Base-by-base conservation (phyloP, 306 rosid genomes). In the Parietaria judaica region DNA sequence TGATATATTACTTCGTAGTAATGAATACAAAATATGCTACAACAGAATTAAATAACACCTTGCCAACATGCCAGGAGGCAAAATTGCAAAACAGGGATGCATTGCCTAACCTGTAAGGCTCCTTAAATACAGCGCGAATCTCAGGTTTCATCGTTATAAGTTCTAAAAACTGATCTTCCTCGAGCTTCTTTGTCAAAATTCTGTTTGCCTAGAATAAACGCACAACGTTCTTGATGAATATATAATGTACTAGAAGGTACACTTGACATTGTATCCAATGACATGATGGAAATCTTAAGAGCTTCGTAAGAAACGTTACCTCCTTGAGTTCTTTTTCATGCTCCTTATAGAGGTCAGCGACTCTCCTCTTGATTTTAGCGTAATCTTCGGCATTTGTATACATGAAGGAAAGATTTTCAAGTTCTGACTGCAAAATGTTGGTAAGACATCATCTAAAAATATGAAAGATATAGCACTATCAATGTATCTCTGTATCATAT, bases 321-420 rank as follows among this genome's bases (percentile, higher is more conserved):
- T 86, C 99, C 76, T 70, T 71, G 71, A 94, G 78, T 79, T 94
- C 99, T 81, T 88, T 88, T 77, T 88, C 99, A 11, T 88, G 97
- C 63, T 88, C 94, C 81, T 86, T 88, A 77, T 73, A 82, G 47
- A 88, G 79, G 55, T 84, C 95, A 9, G 89, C 86, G 55, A 80
- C 94, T 76, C 96, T 88, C 74, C 94, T 84, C 81, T 83, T 94
- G 71, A 86, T 81, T 73, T 82, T 86, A 55, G 99, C 92, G 78
- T 86, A 88, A 71, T 88, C 99, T 88, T 94, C 96, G 54, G 94
- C 67, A 66, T 88, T 86, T 59, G 94, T 86, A 77, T 88, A 88
- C 95, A 88, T 83, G 83, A 94, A 94, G 51, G 99, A 94, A 56
- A 88, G 80, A 70, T 94, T 88, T 83, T 94, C 99, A 62, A 94